Conservation (phyloP, 108 stramenopile genomes). For the Nitzschia putrida region DNA sequence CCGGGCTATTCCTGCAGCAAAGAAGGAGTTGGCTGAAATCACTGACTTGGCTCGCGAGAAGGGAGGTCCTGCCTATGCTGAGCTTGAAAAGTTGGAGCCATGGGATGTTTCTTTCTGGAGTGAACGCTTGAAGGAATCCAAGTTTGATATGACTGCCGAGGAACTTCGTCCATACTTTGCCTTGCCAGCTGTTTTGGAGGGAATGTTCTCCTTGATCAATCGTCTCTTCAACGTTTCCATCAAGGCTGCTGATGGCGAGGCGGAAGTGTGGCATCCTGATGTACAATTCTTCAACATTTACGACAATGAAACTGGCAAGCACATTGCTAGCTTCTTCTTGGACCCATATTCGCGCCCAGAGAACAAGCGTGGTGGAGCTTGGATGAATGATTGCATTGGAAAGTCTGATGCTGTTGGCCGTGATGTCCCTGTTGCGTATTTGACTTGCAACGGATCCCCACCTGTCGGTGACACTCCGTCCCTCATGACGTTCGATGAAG, state of each 20-base stretch:
- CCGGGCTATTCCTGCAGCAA: conserved; percentile 92
- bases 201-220: conserved; percentile 90
- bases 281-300: conserved; percentile 94
- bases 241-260: conserved; percentile 84
- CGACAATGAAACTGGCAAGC: conserved; percentile 80
- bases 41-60: conserved; percentile 69
- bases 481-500: conserved; percentile 98
- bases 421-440: conserved; percentile 93
- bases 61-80: conserved; percentile 82
- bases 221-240: conserved; percentile 91
- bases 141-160: conserved; percentile 93
- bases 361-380: conserved; percentile 96
- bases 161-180: conserved; percentile 97
- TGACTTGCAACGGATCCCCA: conserved; percentile 98
- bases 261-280: conserved; percentile 94
- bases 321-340: conserved; percentile 95
- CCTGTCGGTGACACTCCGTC: conserved; percentile 93
- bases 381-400: conserved; percentile 95
- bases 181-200: conserved; percentile 89
- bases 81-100: conserved; percentile 74
- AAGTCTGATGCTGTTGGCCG: conserved; percentile 79
- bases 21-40: conserved; percentile 88
- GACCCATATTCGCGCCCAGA: conserved; percentile 97
- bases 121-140: conserved; percentile 95
- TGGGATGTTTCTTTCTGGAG: conserved; percentile 93